These are phyloP conservation scores for Schoenoplectus tabernaemontani DNA, from an alignment of 202 grass and related monocot species.

Conservation along the genomic window DNA sequence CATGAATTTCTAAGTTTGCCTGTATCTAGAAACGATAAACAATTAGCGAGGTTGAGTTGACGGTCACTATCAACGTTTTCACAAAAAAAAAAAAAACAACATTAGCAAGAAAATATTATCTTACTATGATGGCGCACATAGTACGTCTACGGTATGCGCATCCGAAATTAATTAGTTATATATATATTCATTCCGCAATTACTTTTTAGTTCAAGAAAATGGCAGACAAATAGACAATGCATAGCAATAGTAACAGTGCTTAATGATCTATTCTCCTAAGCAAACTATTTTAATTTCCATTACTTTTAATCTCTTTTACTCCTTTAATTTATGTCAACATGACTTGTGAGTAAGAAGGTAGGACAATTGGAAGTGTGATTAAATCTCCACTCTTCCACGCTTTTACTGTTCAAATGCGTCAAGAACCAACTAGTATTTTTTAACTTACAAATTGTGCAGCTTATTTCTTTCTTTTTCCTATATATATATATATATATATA, in stretches of 20 bases:
- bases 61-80: no score
- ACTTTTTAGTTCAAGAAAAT: not conserved
- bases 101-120: no score
- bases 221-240: not conserved
- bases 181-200: no score
- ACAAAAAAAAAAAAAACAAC: no score
- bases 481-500: no score
- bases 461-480: no score
- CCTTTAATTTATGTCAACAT: not conserved
- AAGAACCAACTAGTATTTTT: not conserved
- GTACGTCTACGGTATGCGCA: not conserved
- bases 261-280: not conserved
- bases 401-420: not conserved
- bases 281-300: not conserved
- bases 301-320: not conserved
- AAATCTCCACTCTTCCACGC: not conserved
- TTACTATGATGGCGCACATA: no score
- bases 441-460: no score
- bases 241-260: not conserved
- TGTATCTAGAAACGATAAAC: no score
- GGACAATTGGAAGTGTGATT: not conserved
- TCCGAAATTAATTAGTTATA: not conserved
- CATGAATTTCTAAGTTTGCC: no score
- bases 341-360: not conserved
- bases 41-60: no score